Percentiles rank a stretch among this genome's conserved stretches.
These are phyloP conservation scores for Cladophialophora chaetospira DNA, from an alignment of 2,329 filamentous ascomycete species.

Conservation along the genomic window DNA sequence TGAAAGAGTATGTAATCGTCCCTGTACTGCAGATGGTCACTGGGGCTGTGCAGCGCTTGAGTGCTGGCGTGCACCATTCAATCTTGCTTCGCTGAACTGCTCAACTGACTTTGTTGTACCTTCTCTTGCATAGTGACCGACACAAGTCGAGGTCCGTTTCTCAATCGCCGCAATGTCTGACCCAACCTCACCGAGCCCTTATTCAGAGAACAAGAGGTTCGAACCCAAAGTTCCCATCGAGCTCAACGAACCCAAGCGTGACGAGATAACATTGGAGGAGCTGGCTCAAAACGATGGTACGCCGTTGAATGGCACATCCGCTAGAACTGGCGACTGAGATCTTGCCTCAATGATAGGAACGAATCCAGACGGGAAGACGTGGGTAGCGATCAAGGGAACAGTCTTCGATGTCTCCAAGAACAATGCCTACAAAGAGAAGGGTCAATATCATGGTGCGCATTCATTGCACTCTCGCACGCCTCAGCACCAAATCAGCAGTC, in stretches of 20 bases:
- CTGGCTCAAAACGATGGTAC: slow-evolving; percentile 81
- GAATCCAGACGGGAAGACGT: slow-evolving; percentile 53
- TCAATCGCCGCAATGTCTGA: slow-evolving; percentile 24
- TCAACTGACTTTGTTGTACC: slow-evolving; percentile 1
- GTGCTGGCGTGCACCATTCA: neutral
- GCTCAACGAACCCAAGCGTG: slow-evolving; percentile 82
- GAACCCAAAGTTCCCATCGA: slow-evolving; percentile 49
- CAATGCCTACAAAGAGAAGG: slow-evolving; percentile 77
- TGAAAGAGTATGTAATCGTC: slow-evolving; percentile 27
- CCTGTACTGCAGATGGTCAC: slow-evolving; percentile 11
- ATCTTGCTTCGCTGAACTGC: neutral
- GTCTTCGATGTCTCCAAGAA: slow-evolving; percentile 95
- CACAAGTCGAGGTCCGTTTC: slow-evolving; percentile 16
- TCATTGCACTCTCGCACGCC: neutral
- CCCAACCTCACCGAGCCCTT: slow-evolving; percentile 32
- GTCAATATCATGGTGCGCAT: slow-evolving; percentile 77
- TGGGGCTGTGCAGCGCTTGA: slow-evolving; percentile 19
- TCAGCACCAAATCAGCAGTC: neutral
- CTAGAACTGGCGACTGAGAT: slow-evolving; percentile 2
- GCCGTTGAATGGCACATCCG: slow-evolving; percentile 33
- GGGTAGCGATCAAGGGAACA: slow-evolving; percentile 75
- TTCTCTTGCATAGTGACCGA: slow-evolving; percentile 18
- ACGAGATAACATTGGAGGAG: slow-evolving; percentile 78
- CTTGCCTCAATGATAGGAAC: slow-evolving; percentile 36
- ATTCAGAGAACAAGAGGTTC: slow-evolving; percentile 41